Evolutionary conservation across 177 flowering plant genomes (phyloP).

Genomic region (Vitis hybrid): DNA sequence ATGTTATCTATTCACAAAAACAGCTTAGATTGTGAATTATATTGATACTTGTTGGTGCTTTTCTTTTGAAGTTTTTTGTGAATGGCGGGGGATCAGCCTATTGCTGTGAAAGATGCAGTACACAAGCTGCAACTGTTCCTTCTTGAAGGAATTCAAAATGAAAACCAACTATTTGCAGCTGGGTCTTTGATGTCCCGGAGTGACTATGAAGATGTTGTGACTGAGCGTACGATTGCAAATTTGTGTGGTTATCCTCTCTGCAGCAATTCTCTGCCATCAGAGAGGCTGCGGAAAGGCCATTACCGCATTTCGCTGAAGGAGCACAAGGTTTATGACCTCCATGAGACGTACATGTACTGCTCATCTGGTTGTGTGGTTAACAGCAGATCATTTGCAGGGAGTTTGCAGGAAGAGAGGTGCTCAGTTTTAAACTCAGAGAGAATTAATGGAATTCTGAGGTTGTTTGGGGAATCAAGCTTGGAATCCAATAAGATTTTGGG

Average conservation of each 20-base stretch:
- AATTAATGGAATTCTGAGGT: constrained; percentile 47
- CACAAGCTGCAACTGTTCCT: constrained; percentile 67
- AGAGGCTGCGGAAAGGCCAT: constrained; percentile 48
- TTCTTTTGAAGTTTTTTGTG: too few relatives aligned
- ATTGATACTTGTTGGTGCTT: too few relatives aligned
- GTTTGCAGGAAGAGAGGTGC: constrained; percentile 53
- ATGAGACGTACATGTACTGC: constrained; percentile 69
- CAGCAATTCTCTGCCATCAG: constrained; percentile 44
- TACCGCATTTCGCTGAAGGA: constrained; percentile 77
- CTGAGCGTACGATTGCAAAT: constrained; percentile 61
- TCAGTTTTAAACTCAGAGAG: constrained; percentile 29
- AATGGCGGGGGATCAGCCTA: constrained; percentile 29
- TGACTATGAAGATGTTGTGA: constrained; percentile 83
- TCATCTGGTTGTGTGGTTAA: constrained; percentile 58
- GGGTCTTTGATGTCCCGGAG: constrained; percentile 62
- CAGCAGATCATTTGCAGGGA: constrained; percentile 59
- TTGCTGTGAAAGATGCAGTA: constrained; percentile 48
- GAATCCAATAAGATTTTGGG: constrained; percentile 29
- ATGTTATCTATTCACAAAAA: too few relatives aligned
- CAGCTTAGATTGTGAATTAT: too few relatives aligned
- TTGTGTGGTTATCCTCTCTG: constrained; percentile 89
- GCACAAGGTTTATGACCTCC: constrained; percentile 79
- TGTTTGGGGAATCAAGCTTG: constrained; percentile 50
- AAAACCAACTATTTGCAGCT: constrained; percentile 59
- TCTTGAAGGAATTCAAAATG: constrained; percentile 60